phyloP scores from a whole-genome alignment of 768 basidiomycete species.

The Tricholoma sp. region DNA sequence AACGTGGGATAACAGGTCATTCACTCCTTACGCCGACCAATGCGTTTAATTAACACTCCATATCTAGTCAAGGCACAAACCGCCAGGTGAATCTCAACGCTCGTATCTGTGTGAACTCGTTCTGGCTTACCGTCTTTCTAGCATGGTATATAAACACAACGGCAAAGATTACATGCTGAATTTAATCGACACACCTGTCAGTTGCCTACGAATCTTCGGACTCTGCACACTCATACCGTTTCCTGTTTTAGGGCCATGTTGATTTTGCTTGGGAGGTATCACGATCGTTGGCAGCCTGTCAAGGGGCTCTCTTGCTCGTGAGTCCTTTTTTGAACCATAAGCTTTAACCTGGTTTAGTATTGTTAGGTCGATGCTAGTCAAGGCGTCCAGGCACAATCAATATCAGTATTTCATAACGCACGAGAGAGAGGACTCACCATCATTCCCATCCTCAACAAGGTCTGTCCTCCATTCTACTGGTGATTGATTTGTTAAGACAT shows the following conservation, averaged over 20 bases:
- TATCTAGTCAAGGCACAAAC: conserved; percentile 89
- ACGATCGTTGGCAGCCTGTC: conserved; percentile 85
- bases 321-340: conserved; percentile 6
- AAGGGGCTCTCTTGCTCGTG: conserved; percentile 76
- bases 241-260: conserved; percentile 70
- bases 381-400: conserved; percentile 95
- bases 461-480: conserved; percentile 18
- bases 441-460: conserved; percentile 93
- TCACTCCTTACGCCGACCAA: conserved; percentile 1
- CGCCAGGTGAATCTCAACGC: conserved; percentile 50
- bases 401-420: conserved; percentile 91
- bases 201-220: conserved; percentile 10
- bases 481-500: conserved; percentile 5
- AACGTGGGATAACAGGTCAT: conserved; percentile 90
- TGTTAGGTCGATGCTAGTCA: conserved; percentile 90
- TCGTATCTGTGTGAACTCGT: neutral
- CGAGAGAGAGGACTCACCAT: conserved; percentile 74
- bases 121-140: conserved; percentile 19
- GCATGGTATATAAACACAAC: conserved; percentile 70
- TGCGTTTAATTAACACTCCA: neutral
- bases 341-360: conserved; percentile 1
- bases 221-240: neutral
- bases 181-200: conserved; percentile 91
- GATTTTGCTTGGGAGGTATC: conserved; percentile 98
- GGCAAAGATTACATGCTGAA: conserved; percentile 73